Conservation (phyloP, 2,329 filamentous ascomycete species). For the Fusarium sp. region DNA sequence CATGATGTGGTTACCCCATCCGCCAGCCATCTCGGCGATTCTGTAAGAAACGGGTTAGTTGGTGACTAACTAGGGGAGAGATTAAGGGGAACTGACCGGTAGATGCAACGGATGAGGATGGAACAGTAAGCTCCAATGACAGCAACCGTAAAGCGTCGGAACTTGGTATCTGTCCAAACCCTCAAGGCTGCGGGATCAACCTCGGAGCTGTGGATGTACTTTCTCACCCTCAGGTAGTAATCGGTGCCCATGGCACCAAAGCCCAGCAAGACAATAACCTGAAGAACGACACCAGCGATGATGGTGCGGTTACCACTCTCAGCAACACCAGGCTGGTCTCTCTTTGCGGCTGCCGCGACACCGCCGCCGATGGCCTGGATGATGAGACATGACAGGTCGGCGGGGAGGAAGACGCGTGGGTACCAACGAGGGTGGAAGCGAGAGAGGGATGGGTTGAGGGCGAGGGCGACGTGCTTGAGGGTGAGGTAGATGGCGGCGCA, state of each 20-base stretch:
- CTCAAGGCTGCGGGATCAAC: constrained; percentile 47
- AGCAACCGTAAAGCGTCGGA: constrained; percentile 59
- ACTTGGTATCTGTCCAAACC: constrained; percentile 58
- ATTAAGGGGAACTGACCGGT: constrained; percentile 56
- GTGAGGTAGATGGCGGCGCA: constrained; percentile 74
- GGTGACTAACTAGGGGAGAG: neutral
- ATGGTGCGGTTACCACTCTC: constrained; percentile 63
- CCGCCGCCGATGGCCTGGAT: constrained; percentile 70
- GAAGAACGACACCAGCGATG: constrained; percentile 65
- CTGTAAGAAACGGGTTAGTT: constrained; percentile 48
- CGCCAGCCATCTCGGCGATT: constrained; percentile 72
- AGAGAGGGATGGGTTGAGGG: constrained; percentile 62
- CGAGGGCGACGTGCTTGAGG: constrained; percentile 68
- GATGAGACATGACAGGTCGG: constrained; percentile 68
- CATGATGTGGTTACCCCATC: constrained; percentile 74
- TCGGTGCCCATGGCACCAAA: constrained; percentile 61
- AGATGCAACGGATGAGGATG: constrained; percentile 66
- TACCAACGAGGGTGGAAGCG: constrained; percentile 64
- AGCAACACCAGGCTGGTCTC: constrained; percentile 54
- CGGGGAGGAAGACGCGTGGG: constrained; percentile 69
- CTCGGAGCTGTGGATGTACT: constrained; percentile 51
- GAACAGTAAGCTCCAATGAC: constrained; percentile 58
- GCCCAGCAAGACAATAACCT: constrained; percentile 61
- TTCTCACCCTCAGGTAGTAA: constrained; percentile 58
- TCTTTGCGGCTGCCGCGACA: constrained; percentile 63